A percentile compares a stretch with the other conserved stretches of the same genome.
These are phyloP conservation scores for Calonectria ilicicola DNA, from an alignment of 2,329 filamentous ascomycete species.

Conservation along the genomic window DNA sequence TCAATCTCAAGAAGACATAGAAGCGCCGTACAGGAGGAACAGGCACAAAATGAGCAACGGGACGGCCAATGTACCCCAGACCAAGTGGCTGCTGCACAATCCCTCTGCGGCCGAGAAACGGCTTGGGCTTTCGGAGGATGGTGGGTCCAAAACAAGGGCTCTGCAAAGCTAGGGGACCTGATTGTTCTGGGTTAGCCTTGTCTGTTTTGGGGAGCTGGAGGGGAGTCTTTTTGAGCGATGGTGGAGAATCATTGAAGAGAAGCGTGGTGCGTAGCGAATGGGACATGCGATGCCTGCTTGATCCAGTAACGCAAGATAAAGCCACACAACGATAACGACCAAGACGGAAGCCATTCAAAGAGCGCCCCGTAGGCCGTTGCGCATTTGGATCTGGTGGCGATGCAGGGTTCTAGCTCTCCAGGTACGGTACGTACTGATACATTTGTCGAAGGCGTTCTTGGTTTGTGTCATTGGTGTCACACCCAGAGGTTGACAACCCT, in stretches of 20 bases:
- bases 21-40: not conserved
- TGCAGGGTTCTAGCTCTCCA: not conserved
- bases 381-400: not conserved
- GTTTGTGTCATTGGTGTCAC: slow-evolving; percentile 11
- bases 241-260: not conserved
- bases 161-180: slow-evolving; percentile 6
- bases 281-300: not conserved
- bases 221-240: slow-evolving; percentile 1
- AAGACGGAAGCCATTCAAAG: not conserved
- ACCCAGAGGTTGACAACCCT: not conserved
- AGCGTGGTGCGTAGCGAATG: not conserved
- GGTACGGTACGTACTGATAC: not conserved
- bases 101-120: slow-evolving; percentile 32
- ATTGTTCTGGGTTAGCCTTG: slow-evolving; percentile 10
- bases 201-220: slow-evolving; percentile 1
- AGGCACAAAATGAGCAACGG: slow-evolving; percentile 11
- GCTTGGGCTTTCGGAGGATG: slow-evolving; percentile 27
- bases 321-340: not conserved
- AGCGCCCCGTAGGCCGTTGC: not conserved
- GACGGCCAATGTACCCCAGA: slow-evolving; percentile 38
- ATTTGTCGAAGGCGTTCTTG: not conserved
- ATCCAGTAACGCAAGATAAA: not conserved
- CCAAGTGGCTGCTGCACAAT: slow-evolving; percentile 33
- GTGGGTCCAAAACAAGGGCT: slow-evolving; percentile 25
- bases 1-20: not conserved